Percentiles rank a stretch among this genome's conserved stretches.
Evolutionary conservation across 129 eudicot species (phyloP).

Genomic region (Tanacetum coccineum): DNA sequence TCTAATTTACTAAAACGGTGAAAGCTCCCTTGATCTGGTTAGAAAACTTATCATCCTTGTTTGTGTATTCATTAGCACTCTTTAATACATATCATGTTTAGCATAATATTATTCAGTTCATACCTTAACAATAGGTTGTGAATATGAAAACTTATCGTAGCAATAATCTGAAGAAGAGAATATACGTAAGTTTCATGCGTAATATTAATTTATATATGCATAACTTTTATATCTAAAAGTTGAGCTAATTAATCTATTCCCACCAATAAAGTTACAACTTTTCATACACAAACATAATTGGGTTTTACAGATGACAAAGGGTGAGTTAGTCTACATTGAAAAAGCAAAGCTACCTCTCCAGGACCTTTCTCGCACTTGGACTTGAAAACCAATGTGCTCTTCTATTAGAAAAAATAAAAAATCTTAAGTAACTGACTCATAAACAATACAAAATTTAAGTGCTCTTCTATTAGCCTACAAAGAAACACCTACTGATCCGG

Average conservation of each 20-base stretch:
- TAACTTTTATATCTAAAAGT: background rate
- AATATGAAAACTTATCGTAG: no score
- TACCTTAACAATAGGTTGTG: no score
- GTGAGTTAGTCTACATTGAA: background rate
- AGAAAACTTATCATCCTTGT: conserved; percentile 20
- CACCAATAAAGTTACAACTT: background rate
- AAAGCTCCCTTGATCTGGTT: conserved; percentile 82
- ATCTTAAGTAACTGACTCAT: no score
- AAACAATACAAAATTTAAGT: no score
- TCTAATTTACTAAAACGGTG: conserved; percentile 66
- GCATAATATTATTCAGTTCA: conserved; percentile 6
- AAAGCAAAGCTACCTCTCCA: no score
- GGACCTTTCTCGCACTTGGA: no score
- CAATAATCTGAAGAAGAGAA: no score
- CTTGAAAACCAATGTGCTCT: no score
- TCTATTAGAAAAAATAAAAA: no score
- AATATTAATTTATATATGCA: background rate
- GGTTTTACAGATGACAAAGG: background rate
- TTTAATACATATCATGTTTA: background rate
- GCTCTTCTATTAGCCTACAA: no score
- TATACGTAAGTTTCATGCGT: background rate
- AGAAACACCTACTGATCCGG: no score
- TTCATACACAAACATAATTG: background rate
- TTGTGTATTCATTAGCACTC: conserved; percentile 11
- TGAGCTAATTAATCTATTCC: background rate